These are phyloP conservation scores for Candida glucosophila DNA, from an alignment of 1,139 yeast genomes.

Conservation along the genomic window DNA sequence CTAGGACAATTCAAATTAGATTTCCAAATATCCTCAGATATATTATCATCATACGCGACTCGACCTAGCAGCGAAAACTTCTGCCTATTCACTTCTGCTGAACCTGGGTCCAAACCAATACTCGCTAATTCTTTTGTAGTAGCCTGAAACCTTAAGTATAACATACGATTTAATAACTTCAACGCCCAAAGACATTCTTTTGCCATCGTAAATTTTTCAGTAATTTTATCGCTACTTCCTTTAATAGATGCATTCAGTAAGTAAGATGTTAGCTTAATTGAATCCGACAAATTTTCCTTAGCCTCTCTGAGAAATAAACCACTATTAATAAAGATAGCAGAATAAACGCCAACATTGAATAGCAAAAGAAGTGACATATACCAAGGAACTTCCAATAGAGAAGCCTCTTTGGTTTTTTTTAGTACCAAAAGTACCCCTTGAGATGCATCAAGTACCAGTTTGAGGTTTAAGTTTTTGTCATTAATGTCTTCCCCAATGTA, in stretches of 20 bases:
- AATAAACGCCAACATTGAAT: slow-evolving; percentile 38
- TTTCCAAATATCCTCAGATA: not conserved
- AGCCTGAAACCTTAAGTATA: slow-evolving; percentile 38
- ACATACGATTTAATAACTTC: slow-evolving; percentile 46
- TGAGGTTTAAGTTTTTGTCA: slow-evolving; percentile 23
- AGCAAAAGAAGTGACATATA: slow-evolving; percentile 39
- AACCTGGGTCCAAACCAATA: slow-evolving; percentile 51
- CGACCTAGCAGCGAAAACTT: slow-evolving; percentile 40
- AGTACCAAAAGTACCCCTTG: slow-evolving; percentile 27
- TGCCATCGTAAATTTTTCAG: slow-evolving; percentile 48
- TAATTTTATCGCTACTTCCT: slow-evolving; percentile 23
- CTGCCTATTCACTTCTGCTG: slow-evolving; percentile 43
- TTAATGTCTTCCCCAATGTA: not conserved
- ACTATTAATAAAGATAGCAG: slow-evolving; percentile 40
- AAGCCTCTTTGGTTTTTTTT: slow-evolving; percentile 24
- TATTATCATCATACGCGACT: slow-evolving; percentile 3
- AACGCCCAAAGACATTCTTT: slow-evolving; percentile 59
- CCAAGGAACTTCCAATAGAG: slow-evolving; percentile 44
- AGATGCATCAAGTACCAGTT: slow-evolving; percentile 28
- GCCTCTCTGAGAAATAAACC: slow-evolving; percentile 20
- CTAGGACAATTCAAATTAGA: not conserved
- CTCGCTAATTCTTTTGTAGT: slow-evolving; percentile 24
- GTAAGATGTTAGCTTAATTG: slow-evolving; percentile 17
- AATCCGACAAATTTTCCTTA: slow-evolving; percentile 15
- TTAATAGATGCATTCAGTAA: slow-evolving; percentile 24